Conservation (phyloP, 345 rosid species). For the Excoecaria cochinchinensis region DNA sequence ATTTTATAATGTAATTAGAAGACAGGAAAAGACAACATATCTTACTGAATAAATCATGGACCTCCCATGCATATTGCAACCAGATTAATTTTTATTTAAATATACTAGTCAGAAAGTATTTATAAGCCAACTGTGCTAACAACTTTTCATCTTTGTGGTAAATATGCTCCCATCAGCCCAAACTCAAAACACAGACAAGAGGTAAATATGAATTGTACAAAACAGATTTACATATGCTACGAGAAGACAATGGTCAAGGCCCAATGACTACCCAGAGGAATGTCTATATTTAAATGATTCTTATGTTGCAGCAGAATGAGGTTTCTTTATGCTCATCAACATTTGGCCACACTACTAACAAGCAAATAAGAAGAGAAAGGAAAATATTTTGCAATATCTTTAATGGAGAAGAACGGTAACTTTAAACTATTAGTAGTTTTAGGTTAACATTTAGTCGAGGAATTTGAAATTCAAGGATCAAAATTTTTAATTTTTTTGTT, state of each 20-base stretch:
- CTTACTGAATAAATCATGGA: neutral
- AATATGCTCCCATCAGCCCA: neutral
- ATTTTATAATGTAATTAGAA: neutral
- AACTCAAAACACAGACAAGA: neutral
- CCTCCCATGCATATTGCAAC: neutral
- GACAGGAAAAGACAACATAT: neutral
- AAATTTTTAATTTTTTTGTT: neutral
- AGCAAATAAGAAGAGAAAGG: neutral
- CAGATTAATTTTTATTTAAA: neutral
- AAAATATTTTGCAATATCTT: neutral
- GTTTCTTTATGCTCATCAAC: neutral
- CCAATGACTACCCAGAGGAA: neutral
- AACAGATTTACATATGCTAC: neutral
- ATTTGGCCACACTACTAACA: neutral
- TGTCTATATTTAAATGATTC: neutral
- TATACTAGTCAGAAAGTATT: neutral
- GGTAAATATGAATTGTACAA: neutral
- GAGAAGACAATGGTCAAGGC: neutral
- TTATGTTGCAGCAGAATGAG: neutral
- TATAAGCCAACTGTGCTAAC: neutral
- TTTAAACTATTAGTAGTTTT: neutral
- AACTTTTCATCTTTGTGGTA: neutral
- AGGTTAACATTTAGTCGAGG: neutral
- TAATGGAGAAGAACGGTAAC: neutral
- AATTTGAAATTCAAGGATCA: neutral